Evolutionary conservation across 441 rosid genomes (phyloP).

Genomic region (Populus tomentosa): DNA sequence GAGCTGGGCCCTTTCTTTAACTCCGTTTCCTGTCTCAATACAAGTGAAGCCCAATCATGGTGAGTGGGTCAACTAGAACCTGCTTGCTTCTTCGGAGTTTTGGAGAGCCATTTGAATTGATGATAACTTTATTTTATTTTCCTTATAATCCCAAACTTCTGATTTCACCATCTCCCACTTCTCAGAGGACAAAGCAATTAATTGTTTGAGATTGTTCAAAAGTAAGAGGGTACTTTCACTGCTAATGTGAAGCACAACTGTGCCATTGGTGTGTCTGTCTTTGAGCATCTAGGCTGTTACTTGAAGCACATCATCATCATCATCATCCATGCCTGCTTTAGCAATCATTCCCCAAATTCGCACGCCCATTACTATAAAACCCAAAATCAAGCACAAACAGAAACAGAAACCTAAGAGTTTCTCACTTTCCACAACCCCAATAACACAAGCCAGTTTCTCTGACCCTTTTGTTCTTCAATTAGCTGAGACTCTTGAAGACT

Average conservation of each 20-base stretch:
- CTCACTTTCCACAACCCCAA: constrained; percentile 28
- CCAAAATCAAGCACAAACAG: constrained; percentile 27
- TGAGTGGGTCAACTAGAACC: neutral
- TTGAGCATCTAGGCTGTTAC: neutral
- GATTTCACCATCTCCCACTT: neutral
- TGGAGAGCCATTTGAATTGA: too few relatives aligned
- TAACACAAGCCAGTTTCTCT: constrained; percentile 49
- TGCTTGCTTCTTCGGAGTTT: too few relatives aligned
- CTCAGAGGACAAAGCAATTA: neutral
- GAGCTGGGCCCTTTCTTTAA: neutral
- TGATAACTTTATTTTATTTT: too few relatives aligned
- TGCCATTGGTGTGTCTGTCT: neutral
- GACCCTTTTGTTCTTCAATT: constrained; percentile 84
- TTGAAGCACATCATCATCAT: neutral
- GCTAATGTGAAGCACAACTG: too few relatives aligned
- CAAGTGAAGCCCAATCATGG: neutral
- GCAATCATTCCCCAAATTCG: constrained; percentile 34
- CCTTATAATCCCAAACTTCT: neutral
- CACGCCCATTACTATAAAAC: constrained; percentile 12
- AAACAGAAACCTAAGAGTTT: constrained; percentile 25
- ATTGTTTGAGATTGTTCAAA: neutral
- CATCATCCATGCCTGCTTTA: constrained; percentile 38
- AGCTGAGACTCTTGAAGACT: constrained; percentile 84
- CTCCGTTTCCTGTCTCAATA: neutral
- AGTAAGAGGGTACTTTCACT: neutral